These are phyloP conservation scores for Iris pallida DNA, from an alignment of 116 monocot genomes.

Conservation along the genomic window DNA sequence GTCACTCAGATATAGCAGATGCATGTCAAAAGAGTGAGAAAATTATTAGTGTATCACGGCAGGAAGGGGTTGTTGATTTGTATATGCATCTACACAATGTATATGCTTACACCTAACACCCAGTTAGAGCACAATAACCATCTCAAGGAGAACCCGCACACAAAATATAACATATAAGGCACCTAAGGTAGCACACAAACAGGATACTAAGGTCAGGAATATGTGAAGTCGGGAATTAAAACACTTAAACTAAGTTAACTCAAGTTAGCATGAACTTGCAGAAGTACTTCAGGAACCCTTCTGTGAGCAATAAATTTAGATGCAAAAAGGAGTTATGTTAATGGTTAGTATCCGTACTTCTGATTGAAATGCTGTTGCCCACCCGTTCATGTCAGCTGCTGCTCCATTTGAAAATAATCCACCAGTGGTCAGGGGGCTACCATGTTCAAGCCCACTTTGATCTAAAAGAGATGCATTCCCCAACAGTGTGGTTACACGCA, in stretches of 20 bases:
- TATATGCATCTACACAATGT: neutral
- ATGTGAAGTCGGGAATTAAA: neutral
- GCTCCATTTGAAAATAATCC: constrained; percentile 81
- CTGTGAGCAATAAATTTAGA: constrained; percentile 36
- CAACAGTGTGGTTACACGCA: constrained; percentile 87
- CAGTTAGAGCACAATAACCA: neutral
- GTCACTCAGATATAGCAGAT: neutral
- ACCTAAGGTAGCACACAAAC: neutral
- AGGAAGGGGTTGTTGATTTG: neutral
- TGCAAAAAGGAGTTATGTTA: constrained; percentile 65
- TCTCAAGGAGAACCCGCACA: neutral
- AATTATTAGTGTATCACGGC: no score
- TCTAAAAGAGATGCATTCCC: constrained; percentile 91
- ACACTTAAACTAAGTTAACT: constrained; percentile 9
- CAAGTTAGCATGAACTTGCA: constrained; percentile 44
- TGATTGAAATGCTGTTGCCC: constrained; percentile 79
- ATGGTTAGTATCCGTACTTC: constrained; percentile 96
- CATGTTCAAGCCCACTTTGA: constrained; percentile 82
- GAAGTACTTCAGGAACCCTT: constrained; percentile 19
- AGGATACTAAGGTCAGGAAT: neutral
- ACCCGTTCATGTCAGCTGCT: constrained; percentile 71
- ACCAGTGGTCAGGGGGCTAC: constrained; percentile 75
- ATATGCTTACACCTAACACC: no score
- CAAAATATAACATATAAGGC: no score
- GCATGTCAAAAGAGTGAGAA: no score